Evolutionary conservation across 495 filamentous ascomycete genomes (phyloP), one percentile per base, ranked within the genome.

Genomic region (Neurospora hispaniola): DNA sequence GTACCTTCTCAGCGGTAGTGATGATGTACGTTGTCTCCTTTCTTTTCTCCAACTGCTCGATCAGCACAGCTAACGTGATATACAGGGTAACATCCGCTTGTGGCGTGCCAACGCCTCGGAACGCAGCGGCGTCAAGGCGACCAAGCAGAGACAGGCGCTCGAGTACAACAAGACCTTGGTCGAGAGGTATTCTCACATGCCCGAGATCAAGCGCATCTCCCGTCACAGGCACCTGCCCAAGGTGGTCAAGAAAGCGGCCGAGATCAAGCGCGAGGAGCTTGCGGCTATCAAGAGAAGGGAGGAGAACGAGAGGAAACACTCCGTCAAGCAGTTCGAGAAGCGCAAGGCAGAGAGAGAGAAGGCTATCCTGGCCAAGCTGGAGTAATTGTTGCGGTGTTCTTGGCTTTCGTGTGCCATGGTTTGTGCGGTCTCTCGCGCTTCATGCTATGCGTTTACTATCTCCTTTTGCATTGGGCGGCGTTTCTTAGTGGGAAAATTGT

Each of bases 221-320:
- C 86, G 94, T 41, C 96, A 99, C 81, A 88, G 95, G 73, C 95
- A 98, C 82, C 81, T 98, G 75, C 96, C 96, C 31, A 94, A 94
- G 87, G 88, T 91, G 76, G 89, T 99, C 74, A 99, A 97, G 92
- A 98, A 98, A 88, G 96, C 96, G 12, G 90, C 88, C 69, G 95
- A 97, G 83, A 99, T 99, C 80, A 99, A 99, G 88, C 84, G 84
- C 73, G 94, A 96, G 77, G 96, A 98, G 84, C 82, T 98, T 72
- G 86, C 85, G 78, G 88, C 92, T 42, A 91, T 98, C 74, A 97
- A 96, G 88, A 86, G 93, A 80, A 91, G 89, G 78, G 90, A 94
- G 78, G 96, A 99, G 84, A 99, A 98, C 80, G 91, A 96, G 84
- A 86, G 96, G 78, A 96, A 91, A 82, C 94, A 98, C 82, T 90